Conservation (phyloP, 108 stramenopile genomes). For the Nitzschia inconspicua region DNA sequence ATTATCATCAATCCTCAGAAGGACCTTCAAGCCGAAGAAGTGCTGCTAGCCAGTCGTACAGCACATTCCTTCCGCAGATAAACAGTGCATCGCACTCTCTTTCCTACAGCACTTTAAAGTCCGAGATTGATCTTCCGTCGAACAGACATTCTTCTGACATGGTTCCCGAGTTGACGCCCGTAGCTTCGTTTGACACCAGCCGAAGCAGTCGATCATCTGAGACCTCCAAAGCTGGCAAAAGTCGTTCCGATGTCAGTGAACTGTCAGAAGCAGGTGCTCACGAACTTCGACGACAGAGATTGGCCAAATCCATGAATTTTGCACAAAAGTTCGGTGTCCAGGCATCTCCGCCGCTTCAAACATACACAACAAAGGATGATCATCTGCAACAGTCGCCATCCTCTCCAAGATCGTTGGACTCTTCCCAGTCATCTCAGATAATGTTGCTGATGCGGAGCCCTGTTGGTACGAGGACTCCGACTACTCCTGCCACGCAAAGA, state of each 20-base stretch:
- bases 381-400: too few species aligned
- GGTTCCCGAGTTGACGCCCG: not conserved
- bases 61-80: not conserved
- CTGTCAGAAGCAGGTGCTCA: constrained; percentile 2
- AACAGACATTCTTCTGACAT: not conserved
- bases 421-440: too few species aligned
- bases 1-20: constrained; percentile 1
- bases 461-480: too few species aligned
- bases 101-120: constrained; percentile 1
- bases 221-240: too few species aligned
- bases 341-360: too few species aligned
- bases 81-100: not conserved
- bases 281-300: constrained; percentile 1
- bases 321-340: too few species aligned
- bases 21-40: not conserved
- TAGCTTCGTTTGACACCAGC: not conserved
- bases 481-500: too few species aligned
- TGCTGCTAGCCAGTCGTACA: not conserved
- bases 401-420: too few species aligned
- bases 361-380: too few species aligned
- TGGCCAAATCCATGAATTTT: constrained; percentile 8
- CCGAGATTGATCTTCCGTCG: too few species aligned
- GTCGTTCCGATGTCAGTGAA: not conserved
- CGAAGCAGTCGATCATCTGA: not conserved
- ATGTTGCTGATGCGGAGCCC: too few species aligned